Evolutionary conservation across 768 basidiomycete genomes (phyloP).

Genomic region (Phallus indusiatus): DNA sequence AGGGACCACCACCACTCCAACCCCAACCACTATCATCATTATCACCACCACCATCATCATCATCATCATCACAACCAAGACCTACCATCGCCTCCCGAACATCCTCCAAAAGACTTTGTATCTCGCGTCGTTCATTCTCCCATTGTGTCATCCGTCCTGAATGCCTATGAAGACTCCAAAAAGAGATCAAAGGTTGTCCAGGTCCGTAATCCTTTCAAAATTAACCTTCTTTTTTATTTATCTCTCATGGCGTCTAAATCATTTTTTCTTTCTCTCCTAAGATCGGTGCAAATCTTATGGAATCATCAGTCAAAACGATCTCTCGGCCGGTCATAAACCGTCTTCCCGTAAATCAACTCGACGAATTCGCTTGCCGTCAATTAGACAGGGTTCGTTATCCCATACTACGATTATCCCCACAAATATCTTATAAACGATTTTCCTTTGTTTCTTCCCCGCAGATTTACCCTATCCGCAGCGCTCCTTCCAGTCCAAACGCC

Average conservation of each 20-base stretch:
- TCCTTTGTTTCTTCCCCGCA: neutral
- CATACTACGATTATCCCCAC: constrained; percentile 5
- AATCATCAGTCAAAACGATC: constrained; percentile 71
- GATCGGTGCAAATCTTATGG: constrained; percentile 86
- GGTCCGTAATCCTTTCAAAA: constrained; percentile 30
- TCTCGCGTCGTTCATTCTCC: constrained; percentile 61
- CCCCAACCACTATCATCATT: neutral
- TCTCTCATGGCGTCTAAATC: constrained; percentile 2
- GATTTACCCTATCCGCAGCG: neutral
- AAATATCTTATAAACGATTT: neutral
- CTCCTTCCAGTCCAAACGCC: neutral
- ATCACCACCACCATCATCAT: neutral
- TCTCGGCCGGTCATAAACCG: constrained; percentile 75
- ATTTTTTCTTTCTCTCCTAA: constrained; percentile 19
- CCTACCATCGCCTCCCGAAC: neutral
- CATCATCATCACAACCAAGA: neutral
- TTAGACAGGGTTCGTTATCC: constrained; percentile 59
- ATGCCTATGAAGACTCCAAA: constrained; percentile 76
- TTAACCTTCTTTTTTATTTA: neutral
- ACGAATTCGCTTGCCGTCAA: constrained; percentile 84
- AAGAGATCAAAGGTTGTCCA: constrained; percentile 79
- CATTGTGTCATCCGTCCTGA: constrained; percentile 59
- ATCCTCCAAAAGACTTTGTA: constrained; percentile 28
- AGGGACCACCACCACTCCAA: neutral
- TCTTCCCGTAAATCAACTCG: constrained; percentile 57